A percentile compares a stretch with the other conserved stretches of the same genome.
These are phyloP conservation scores for Xylariaceae sp. DNA, from an alignment of 2,329 filamentous ascomycete species.

Conservation along the genomic window DNA sequence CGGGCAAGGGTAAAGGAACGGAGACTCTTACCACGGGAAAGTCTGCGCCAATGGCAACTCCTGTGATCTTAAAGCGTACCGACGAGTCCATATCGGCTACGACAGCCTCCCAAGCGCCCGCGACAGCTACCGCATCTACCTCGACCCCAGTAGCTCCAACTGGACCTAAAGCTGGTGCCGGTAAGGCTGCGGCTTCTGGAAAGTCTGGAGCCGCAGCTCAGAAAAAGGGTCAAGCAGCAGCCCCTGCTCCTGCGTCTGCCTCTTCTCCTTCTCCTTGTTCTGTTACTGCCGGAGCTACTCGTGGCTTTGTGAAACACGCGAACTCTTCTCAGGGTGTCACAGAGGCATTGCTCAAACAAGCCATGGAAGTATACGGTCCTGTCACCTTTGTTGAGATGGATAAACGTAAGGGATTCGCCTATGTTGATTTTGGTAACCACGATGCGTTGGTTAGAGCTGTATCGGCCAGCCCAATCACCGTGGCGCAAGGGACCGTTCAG, in stretches of 20 bases:
- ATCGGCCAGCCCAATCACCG: conserved; percentile 70
- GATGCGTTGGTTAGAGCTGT: conserved; percentile 72
- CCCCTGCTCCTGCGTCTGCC: conserved; percentile 29
- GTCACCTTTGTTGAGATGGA: conserved; percentile 85
- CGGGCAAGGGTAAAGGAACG: conserved; percentile 26
- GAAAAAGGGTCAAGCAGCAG: conserved; percentile 32
- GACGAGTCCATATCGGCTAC: conserved; percentile 20
- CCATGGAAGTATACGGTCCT: conserved; percentile 67
- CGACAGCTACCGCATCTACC: conserved; percentile 21
- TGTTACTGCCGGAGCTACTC: conserved; percentile 47
- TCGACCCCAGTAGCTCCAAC: conserved; percentile 32
- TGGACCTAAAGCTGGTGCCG: conserved; percentile 26
- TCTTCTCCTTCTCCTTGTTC: conserved; percentile 9
- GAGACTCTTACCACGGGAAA: conserved; percentile 27
- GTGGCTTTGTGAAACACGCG: conserved; percentile 74
- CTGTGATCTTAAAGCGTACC: conserved; percentile 31
- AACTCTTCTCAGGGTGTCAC: conserved; percentile 91
- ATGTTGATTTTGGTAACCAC: conserved; percentile 78
- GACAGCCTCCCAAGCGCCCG: conserved; percentile 21
- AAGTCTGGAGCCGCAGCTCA: conserved; percentile 24
- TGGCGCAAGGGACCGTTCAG: conserved; percentile 81
- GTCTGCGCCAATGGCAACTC: conserved; percentile 25
- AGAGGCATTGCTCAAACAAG: conserved; percentile 68
- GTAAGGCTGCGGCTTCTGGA: conserved; percentile 21
- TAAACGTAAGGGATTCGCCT: conserved; percentile 89